Evolutionary conservation across 2,329 filamentous ascomycete species (phyloP), one percentile per base, ranked within the genome.

Genomic region (Neofusicoccum ribis): DNA sequence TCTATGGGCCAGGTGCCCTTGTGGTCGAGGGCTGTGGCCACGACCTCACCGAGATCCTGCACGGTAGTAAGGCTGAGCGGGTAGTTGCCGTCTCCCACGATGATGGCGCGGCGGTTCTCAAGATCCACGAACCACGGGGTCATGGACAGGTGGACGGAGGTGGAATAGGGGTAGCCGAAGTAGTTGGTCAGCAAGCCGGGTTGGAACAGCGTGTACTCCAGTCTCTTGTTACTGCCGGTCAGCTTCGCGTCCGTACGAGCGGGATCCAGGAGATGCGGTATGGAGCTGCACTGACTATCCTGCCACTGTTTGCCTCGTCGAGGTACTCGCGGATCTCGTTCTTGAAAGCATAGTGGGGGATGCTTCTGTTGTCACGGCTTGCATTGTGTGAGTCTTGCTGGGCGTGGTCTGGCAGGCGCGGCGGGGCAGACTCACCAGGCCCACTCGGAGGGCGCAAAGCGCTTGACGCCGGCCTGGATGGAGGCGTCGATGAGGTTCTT

Each of bases 181-280:
- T 87, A 87, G 71, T 88, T 79, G 27, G 83, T 69, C 69, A 86
- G 86, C 1, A 86, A 68, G 0, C 83, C 84, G 0, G 83, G 83
- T 43, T 86, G 84, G 68, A 88, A 87, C 0, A 86, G 74, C 0
- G 76, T 81, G 71, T 88, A 88, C 66, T 88, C 84, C 5, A 88
- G 75, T 41, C 54, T 44, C 54, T 59, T 17, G 37, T 2, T n/a
- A 4, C 6, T 39, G 2, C 14, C 4, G 3, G n/a, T 59, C 15
- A 59, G n/a, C 23, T 34, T n/a, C 6, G 20, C 23, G 6, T 31
- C 37, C 37, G 17, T n/a, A 20, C 27, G 14, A 3, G 27, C 27
- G 27, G 27, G 27, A 31, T 31, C 27, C 27, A 31, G 27, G 27
- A 31, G 4, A 7, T 1, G 36, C 27, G 27, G 27, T 31, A 31